phyloP scores from a whole-genome alignment of 116 monocot genomes.

The Papilionanthe hybrid region DNA sequence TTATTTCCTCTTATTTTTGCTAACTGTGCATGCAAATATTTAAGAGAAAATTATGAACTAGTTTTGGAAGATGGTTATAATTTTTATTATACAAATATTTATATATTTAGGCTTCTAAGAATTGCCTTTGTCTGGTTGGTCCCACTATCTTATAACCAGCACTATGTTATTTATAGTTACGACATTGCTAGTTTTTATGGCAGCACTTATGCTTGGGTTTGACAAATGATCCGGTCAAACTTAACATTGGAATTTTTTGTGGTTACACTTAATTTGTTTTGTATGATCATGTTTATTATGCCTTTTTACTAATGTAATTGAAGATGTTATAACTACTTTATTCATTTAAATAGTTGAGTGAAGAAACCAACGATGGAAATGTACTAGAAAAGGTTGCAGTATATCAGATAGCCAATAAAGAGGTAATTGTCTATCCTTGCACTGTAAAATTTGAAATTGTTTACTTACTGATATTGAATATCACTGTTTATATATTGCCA shows the following conservation, averaged over 20 bases:
- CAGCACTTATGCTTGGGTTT: no score
- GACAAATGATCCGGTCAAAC: no score
- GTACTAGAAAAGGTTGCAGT: constrained; percentile 80
- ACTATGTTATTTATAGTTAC: neutral
- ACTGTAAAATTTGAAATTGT: neutral
- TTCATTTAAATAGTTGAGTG: constrained; percentile 46
- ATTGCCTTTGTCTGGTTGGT: neutral
- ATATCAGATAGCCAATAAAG: constrained; percentile 93
- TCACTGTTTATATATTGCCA: neutral
- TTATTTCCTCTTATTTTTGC: no score
- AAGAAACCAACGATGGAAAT: constrained; percentile 63
- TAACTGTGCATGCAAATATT: no score
- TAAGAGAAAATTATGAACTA: no score
- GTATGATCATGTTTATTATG: neutral
- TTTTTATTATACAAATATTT: neutral
- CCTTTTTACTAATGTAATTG: neutral
- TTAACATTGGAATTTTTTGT: neutral
- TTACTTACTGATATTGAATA: neutral
- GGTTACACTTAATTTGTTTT: neutral
- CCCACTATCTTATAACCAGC: neutral
- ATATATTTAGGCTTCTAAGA: neutral
- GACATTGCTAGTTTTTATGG: neutral
- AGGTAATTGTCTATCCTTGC: constrained; percentile 36
- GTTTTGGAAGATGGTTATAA: neutral
- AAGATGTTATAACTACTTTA: neutral